Percentiles rank a stretch among this genome's conserved stretches.
These are phyloP conservation scores for Talaromyces sp. DNA, from an alignment of 2,329 filamentous ascomycete genomes.

Conservation along the genomic window DNA sequence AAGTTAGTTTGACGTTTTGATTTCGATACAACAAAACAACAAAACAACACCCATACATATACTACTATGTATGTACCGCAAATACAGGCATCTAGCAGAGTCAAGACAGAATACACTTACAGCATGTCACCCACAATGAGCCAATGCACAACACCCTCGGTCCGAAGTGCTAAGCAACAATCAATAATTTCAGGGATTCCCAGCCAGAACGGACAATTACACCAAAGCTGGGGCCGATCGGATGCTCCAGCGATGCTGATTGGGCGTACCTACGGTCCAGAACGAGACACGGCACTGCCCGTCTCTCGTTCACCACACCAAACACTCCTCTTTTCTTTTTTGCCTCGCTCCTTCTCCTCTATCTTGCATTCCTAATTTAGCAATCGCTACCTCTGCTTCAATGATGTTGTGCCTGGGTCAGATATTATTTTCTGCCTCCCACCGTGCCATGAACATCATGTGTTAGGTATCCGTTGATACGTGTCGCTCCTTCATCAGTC, in stretches of 20 bases:
- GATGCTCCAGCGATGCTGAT: neutral
- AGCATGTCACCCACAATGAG: neutral
- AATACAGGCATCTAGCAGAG: neutral
- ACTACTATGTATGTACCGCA: neutral
- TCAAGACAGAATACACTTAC: too few species aligned
- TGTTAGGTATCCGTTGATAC: slow-evolving; percentile 6
- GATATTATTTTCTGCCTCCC: neutral
- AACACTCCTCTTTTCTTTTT: slow-evolving; percentile 4
- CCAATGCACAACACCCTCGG: neutral
- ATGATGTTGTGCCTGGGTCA: slow-evolving; percentile 6
- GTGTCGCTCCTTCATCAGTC: slow-evolving; percentile 7
- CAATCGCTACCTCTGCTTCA: neutral
- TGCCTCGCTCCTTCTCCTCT: neutral
- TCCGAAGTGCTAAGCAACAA: neutral
- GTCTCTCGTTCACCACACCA: neutral
- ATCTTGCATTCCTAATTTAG: neutral
- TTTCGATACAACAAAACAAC: too few species aligned
- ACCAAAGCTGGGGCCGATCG: neutral
- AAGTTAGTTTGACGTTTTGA: neutral
- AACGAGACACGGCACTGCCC: slow-evolving; percentile 1
- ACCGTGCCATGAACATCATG: neutral
- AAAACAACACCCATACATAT: neutral
- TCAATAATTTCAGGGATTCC: neutral
- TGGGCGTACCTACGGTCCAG: neutral
- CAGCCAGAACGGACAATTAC: neutral